Base-by-base conservation (phyloP, 1,284 basidiomycete genomes). In the Boletellus deceptivus region DNA sequence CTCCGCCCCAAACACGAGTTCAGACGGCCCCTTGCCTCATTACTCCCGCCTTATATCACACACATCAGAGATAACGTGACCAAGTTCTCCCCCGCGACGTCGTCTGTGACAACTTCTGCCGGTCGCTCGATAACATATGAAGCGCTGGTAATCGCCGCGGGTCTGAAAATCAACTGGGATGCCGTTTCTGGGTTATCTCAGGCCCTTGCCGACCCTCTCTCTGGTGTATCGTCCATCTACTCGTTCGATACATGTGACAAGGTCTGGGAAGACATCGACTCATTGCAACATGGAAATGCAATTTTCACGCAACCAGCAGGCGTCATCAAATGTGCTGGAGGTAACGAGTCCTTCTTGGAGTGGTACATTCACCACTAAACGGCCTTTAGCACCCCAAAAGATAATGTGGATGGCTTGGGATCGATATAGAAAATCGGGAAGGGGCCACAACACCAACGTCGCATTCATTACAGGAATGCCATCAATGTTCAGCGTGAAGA, bases 231-330 rank as follows among this genome's bases (percentile, higher is more conserved):
- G 6, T 89, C 89, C n/a, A 97, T 97, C 58, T 98, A 98, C 75
- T 89, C 86, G 0, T 91, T 89, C 68, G 81, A 89, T 48, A 89
- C 89, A 11, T 91, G 86, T 63, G 91, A 96, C 71, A 94, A 93
- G 72, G 82, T 84, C 4, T 95, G 91, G 91, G 72, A 76, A 45
- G 83, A 93, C 59, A 84, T 96, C 43, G 82, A 91, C 53, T 75
- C 78, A 9, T 78, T 95, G 56, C 80, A 86, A 46, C 74, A 77
- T 5, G 94, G 93, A 17, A 83, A 86, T 48, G 94, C 95, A 2
- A 81, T 99, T 62, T 98, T 99, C 74, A 98, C 96, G 0, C 96
- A 98, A 69, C 96, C 95, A 27, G 84, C 88, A n/a, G 93, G 95
- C 20, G 75, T 93, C 22, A 83, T 98, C 70, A 98, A 98, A 73